Evolutionary conservation across 192 early-diverging fungal genomes (phyloP).

Genomic region (Thamnidium elegans): DNA sequence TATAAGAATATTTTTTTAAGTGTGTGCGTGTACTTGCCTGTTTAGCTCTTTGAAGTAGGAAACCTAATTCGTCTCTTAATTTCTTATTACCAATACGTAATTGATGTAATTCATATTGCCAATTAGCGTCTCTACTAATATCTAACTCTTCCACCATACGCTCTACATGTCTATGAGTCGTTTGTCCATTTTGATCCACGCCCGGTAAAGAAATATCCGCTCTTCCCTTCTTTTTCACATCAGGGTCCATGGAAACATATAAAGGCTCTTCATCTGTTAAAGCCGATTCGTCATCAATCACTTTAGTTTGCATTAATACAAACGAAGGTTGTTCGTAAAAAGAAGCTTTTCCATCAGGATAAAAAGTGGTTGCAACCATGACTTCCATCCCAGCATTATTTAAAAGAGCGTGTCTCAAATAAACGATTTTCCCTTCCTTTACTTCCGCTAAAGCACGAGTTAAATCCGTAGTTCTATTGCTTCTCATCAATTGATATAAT

Average conservation of each 20-base stretch:
- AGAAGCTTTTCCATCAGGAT: slow-evolving; percentile 30
- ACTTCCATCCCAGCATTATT: slow-evolving; percentile 35
- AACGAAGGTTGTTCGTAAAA: slow-evolving; percentile 21
- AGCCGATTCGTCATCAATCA: slow-evolving; percentile 3
- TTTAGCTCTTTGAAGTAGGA: slow-evolving; percentile 1
- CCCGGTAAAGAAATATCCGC: slow-evolving; percentile 4
- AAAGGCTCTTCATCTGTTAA: neutral
- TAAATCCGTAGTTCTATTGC: slow-evolving; percentile 42
- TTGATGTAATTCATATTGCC: slow-evolving; percentile 38
- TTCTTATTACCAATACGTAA: slow-evolving; percentile 55
- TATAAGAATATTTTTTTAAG: too few relatives aligned
- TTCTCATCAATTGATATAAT: slow-evolving; percentile 41
- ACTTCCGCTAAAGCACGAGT: slow-evolving; percentile 38
- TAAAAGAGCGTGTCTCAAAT: slow-evolving; percentile 34
- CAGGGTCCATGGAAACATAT: slow-evolving; percentile 21
- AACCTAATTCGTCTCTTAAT: slow-evolving; percentile 52
- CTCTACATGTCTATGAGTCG: neutral
- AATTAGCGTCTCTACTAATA: slow-evolving; percentile 23
- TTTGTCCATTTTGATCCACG: slow-evolving; percentile 3
- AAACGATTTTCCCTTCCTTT: slow-evolving; percentile 35
- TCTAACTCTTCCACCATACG: slow-evolving; percentile 26
- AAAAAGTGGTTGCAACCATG: slow-evolving; percentile 37
- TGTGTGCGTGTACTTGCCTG: neutral
- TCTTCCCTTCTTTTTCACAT: slow-evolving; percentile 18
- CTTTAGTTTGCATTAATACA: slow-evolving; percentile 30